Evolutionary conservation across 805 yeast species (phyloP), one percentile per base, ranked within the genome.

Genomic region (Ogataea sp.): DNA sequence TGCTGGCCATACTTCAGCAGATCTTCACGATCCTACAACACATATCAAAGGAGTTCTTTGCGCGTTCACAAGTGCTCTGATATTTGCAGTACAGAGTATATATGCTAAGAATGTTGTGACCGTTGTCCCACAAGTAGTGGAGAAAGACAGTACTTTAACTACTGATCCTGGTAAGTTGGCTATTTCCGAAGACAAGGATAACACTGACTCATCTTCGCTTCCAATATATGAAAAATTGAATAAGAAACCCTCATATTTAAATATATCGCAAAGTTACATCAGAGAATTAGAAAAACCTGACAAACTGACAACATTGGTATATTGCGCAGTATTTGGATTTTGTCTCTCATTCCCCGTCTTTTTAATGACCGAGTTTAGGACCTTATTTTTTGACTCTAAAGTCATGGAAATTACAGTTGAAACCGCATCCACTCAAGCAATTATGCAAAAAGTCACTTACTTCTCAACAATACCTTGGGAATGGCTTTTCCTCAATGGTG

Each of bases 61-160:
- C 52, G 90, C 95, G 11, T 61, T 80, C 9, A 43, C 76, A 24
- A 77, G 93, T 4, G 73, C 89, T 36, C 56, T 83, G 7, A 75
- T 86, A 16, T 87, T 88, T 64, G 95, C 90, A 5, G 74, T 79
- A 2, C 95, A 87, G 53, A 87, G 87, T 55, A 83, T 88, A 34
- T 87, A 85, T 59, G 88, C 93, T 29, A 88, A 88, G 61, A 80
- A 78, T 46, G 78, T 88, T 30, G 73, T 87, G 44, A 85, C 89
- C 28, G 59, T 51, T 48, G 61, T 59, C 39, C 53, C 42, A 7
- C 10, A 40, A 6, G 29, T 14, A 20, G 24, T 21, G 26, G 11
- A 7, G 6, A 33, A 14, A n/a, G 15, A 11, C 17, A 37, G 24
- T 11, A 11, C 25, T 11, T 21, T 25, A 7, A 17, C 16, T 17